Evolutionary conservation across 2,329 filamentous ascomycete species (phyloP).

Genomic region (Ilyonectria mors-panacis): DNA sequence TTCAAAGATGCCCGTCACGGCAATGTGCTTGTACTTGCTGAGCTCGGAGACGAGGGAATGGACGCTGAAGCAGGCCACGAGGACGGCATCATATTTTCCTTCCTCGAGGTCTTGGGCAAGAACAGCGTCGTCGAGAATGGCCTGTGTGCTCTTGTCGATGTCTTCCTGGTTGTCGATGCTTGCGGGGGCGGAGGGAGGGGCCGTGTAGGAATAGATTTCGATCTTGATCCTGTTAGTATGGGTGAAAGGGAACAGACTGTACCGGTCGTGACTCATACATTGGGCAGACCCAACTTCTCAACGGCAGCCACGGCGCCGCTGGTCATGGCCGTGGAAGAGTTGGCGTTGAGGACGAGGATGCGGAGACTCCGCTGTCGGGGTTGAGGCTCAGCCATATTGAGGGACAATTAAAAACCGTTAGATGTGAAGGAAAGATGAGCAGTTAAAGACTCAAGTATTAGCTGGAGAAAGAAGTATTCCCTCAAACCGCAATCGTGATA

Average conservation of each 20-base stretch:
- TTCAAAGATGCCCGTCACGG: conserved; percentile 83
- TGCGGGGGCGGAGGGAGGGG: conserved; percentile 71
- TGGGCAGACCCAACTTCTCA: conserved; percentile 53
- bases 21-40: conserved; percentile 50
- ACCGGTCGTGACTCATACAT: conserved; percentile 36
- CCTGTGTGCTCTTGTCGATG: conserved; percentile 73
- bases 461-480: conserved; percentile 2
- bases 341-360: conserved; percentile 84
- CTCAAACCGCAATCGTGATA: conserved; percentile 2
- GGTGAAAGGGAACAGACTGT: conserved; percentile 17
- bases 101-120: conserved; percentile 53
- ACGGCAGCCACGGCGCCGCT: conserved; percentile 70
- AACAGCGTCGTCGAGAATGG: conserved; percentile 71
- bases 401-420: neutral
- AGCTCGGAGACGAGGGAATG: conserved; percentile 82
- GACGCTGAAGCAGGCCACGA: conserved; percentile 90
- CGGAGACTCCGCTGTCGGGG: conserved; percentile 40
- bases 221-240: conserved; percentile 50
- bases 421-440: neutral
- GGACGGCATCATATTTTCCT: conserved; percentile 77
- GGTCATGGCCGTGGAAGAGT: conserved; percentile 82
- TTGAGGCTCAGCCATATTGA: conserved; percentile 42
- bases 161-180: conserved; percentile 86
- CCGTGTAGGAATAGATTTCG: conserved; percentile 76
- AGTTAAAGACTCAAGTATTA: neutral